Percentiles rank a stretch among this genome's conserved stretches.
phyloP scores from a whole-genome alignment of 2,329 filamentous ascomycete genomes.

The Diaporthe australafricana region DNA sequence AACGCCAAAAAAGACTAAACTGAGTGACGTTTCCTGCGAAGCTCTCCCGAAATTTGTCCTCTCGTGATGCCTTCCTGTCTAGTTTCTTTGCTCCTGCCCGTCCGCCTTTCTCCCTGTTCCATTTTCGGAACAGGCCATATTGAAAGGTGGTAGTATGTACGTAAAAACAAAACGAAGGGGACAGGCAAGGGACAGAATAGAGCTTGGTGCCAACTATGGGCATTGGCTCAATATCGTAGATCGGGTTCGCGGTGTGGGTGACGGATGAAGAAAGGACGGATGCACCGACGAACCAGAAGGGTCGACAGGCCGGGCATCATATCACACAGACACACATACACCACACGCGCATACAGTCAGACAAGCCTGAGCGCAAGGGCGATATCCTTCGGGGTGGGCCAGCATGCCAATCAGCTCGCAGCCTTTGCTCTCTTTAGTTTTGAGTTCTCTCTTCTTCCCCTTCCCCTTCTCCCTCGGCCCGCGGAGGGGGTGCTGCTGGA shows the following conservation, averaged over 20 bases:
- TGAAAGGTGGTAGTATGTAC: conserved; percentile 1
- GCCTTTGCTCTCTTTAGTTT: neutral
- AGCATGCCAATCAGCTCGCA: conserved; percentile 3
- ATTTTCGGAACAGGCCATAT: neutral
- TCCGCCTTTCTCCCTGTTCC: neutral
- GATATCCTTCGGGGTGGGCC: conserved; percentile 6
- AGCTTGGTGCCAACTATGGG: neutral
- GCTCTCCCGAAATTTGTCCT: conserved; percentile 23
- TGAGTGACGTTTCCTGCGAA: conserved; percentile 7
- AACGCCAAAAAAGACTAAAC: neutral
- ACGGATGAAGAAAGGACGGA: neutral
- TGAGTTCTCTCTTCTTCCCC: neutral
- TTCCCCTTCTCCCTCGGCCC: neutral
- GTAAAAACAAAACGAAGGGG: neutral
- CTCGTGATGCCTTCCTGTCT: neutral
- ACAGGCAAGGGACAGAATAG: neutral
- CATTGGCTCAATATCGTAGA: neutral
- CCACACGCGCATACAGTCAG: neutral
- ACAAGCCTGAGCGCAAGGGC: conserved; percentile 15
- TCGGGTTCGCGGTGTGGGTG: neutral
- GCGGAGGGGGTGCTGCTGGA: neutral
- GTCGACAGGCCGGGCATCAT: neutral
- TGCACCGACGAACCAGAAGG: conserved; percentile 3
- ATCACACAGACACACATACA: neutral
- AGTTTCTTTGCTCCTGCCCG: neutral